Base-by-base conservation (phyloP, 78 protist species). In the Thecamonas trahens region DNA sequence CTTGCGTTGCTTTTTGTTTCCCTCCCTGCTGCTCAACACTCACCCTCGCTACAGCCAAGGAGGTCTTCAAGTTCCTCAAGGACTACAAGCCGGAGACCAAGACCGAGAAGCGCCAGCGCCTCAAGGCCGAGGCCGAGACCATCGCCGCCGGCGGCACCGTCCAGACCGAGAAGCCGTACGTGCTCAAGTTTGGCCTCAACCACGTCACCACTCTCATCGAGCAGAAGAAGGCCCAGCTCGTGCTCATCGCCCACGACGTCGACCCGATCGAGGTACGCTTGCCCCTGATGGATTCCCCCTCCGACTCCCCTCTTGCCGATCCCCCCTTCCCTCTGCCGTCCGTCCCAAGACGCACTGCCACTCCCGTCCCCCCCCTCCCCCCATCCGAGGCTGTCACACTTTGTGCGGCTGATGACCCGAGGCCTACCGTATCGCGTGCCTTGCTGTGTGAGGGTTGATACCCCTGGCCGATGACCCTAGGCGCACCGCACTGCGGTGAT, bases 201-300 rank as follows among this genome's bases (percentile, higher is more conserved):
- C 92, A 92, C 75, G 87, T 97, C 74, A 83, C 95, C 61, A 53
- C 74, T 62, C 76, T 93, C 34, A 71, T 96, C 60, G 99, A 95
- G 91, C 60, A 73, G 78, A 88, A 91, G 95, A 93, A 89, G 89
- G 99, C 99, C n/a, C 28, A 79, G 74, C 86, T 97, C 39, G 99
- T 97, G 49, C 91, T 96, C 70, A 95, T 97, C 55, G 99, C 99
- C 2, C 92, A 88, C 91, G 99, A 95, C 58, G 98, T 97, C n/a
- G 98, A 92, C 85, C 99, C 99, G 64, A 76, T 97, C 63, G 99
- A 95, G 85, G 85, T 80, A 28, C 55, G 80, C 70, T 37, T 11
- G 22, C 18, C 17, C 32, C 24, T 20, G 28, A 50, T 70, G 28
- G 15, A 55, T 20, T 24, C 13, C n/a, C n/a, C n/a, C n/a, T n/a